Evolutionary conservation across 2,329 filamentous ascomycete genomes (phyloP).

Genomic region (Pseudocercospora fuligena): DNA sequence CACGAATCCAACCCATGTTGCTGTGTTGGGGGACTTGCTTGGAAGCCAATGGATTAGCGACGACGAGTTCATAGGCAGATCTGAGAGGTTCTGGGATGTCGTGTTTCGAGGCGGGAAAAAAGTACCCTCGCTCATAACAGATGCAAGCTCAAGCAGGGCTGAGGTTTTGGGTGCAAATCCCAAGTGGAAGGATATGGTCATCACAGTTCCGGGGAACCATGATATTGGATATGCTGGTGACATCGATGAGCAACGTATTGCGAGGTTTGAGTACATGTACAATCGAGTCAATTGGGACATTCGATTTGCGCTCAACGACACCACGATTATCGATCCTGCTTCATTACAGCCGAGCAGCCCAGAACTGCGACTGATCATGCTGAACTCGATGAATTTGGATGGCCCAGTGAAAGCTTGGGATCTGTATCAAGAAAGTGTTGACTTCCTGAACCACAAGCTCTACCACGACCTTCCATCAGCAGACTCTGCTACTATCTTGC

Average conservation of each 20-base stretch:
- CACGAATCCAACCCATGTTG: constrained; percentile 81
- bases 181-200: constrained; percentile 74
- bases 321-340: constrained; percentile 22
- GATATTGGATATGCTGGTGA: constrained; percentile 97
- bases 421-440: constrained; percentile 77
- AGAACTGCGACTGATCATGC: constrained; percentile 78
- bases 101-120: constrained; percentile 36
- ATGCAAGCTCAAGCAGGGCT: constrained; percentile 33
- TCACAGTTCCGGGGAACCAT: constrained; percentile 93
- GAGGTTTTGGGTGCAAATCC: constrained; percentile 52
- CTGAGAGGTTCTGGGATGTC: constrained; percentile 42
- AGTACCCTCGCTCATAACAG: constrained; percentile 39
- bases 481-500: constrained; percentile 69
- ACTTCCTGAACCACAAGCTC: constrained; percentile 55
- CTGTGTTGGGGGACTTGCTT: constrained; percentile 86
- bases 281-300: constrained; percentile 91
- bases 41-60: constrained; percentile 95
- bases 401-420: constrained; percentile 70
- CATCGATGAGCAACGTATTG: constrained; percentile 73
- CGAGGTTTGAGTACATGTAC: constrained; percentile 82
- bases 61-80: constrained; percentile 77
- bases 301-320: constrained; percentile 60
- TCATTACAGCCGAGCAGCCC: constrained; percentile 49
- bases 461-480: constrained; percentile 18
- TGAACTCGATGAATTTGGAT: constrained; percentile 95